Base-by-base conservation (phyloP, 1,284 basidiomycete genomes). In the Ceratobasidium sp. region DNA sequence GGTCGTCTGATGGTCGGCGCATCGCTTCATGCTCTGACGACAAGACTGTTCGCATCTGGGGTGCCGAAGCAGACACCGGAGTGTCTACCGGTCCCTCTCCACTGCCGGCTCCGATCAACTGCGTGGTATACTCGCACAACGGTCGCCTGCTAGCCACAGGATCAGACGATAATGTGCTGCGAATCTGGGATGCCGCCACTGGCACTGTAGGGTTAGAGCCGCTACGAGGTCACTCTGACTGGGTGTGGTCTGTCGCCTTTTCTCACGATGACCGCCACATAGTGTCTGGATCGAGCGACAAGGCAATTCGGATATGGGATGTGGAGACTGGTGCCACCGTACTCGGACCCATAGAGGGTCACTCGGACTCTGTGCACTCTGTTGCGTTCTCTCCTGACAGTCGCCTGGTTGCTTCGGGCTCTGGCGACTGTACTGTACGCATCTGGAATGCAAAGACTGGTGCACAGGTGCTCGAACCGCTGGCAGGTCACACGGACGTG, bases 241-340 rank as follows among this genome's bases (percentile, higher is more conserved):
- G 15, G n/a, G 39, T 64, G 5, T 33, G 1, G 5, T 64, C 61
- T 64, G 61, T 71, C 26, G n/a, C 23, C 12, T 71, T 53, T 26
- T 55, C 33, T 12, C 63, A 51, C 15, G 49, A 51, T 15, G n/a
- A 15, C 46, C 46, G 10, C 46, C 46, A 18, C 20, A n/a, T 79
- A 15, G 73, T 44, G 10, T 68, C 73, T 2, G 67, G 75, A 18
- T 60, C 73, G 12, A 42, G 70, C 0, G 75, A 79, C 44, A 6
- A n/a, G 1, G 44, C 77, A 1, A 55, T 78, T 12, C 58, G 46
- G 28, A 39, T 78, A 9, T 76, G 71, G 78, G 69, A 76, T 64
- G 15, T 53, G 10, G 49, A 28, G 13, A 56, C 28, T 12, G 53
- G 66, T 18, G 58, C 10, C 12, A 42, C 23, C n/a, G 39, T 26